These are phyloP conservation scores for Mucor circinelloides DNA, from an alignment of 371 early-diverging fungal genomes.

Conservation along the genomic window DNA sequence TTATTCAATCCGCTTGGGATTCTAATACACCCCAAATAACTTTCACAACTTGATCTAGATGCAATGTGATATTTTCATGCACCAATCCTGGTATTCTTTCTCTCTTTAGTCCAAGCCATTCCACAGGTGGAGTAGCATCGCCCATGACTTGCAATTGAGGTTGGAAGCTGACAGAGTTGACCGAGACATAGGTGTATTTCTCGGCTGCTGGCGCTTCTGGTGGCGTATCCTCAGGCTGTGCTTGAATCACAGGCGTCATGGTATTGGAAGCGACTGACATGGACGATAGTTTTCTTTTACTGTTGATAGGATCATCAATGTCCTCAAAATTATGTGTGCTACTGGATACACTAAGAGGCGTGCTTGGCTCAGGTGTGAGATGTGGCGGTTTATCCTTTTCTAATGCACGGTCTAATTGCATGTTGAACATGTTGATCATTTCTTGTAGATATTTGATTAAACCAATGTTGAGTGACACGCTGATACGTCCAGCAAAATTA, in stretches of 20 bases:
- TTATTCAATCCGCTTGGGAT: constrained; percentile 12
- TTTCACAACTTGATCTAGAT: constrained; percentile 32
- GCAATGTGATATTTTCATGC: constrained; percentile 52
- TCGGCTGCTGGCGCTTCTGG: no score
- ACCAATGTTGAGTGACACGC: constrained; percentile 77
- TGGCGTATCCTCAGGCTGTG: background rate
- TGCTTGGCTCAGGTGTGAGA: background rate
- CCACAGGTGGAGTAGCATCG: constrained; percentile 66
- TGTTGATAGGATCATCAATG: background rate
- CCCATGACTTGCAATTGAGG: constrained; percentile 63
- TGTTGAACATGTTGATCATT: constrained; percentile 47
- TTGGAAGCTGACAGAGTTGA: constrained; percentile 48
- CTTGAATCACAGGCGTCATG: background rate
- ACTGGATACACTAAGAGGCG: constrained; percentile 15
- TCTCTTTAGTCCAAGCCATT: constrained; percentile 62
- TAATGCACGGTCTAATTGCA: constrained; percentile 38
- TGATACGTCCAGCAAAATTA: constrained; percentile 68
- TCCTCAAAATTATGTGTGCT: background rate
- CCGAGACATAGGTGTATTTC: constrained; percentile 30
- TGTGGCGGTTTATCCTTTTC: constrained; percentile 7
- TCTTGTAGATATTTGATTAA: constrained; percentile 73
- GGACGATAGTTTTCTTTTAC: background rate
- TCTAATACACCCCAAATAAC: constrained; percentile 15
- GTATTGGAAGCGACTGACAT: background rate
- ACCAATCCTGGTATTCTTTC: constrained; percentile 56